These are phyloP conservation scores for Hypomyces perniciosus DNA, from an alignment of 2,329 filamentous ascomycete genomes.

Conservation along the genomic window DNA sequence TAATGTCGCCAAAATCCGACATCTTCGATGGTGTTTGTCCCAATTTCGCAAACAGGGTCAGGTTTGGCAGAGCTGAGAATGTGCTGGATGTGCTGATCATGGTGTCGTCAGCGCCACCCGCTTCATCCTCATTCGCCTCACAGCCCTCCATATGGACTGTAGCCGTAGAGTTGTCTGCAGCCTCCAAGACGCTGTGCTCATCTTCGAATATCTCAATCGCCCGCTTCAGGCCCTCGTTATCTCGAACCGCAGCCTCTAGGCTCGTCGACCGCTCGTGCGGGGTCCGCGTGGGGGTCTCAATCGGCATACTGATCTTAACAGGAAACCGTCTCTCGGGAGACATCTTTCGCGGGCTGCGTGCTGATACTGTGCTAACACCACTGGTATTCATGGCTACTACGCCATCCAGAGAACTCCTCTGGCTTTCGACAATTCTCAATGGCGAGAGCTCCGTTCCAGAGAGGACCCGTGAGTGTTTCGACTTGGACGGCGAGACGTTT, in stretches of 20 bases:
- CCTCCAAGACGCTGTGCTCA: constrained; percentile 28
- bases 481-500: constrained; percentile 42
- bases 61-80: constrained; percentile 83
- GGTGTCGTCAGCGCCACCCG: constrained; percentile 60
- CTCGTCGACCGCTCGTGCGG: constrained; percentile 36
- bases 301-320: constrained; percentile 45
- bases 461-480: constrained; percentile 49
- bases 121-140: constrained; percentile 27
- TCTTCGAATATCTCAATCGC: constrained; percentile 61
- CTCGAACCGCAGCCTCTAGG: constrained; percentile 47
- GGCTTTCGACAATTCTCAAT: constrained; percentile 47
- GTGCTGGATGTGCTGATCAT: constrained; percentile 78
- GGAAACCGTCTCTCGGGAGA: constrained; percentile 55
- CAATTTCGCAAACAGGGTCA: constrained; percentile 75
- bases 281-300: constrained; percentile 16
- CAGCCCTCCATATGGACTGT: constrained; percentile 24
- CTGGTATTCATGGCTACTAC: constrained; percentile 16
- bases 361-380: constrained; percentile 24
- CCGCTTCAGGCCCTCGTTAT: constrained; percentile 51
- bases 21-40: constrained; percentile 58
- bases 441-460: constrained; percentile 53
- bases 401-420: constrained; percentile 19
- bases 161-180: constrained; percentile 22
- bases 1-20: constrained; percentile 34
- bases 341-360: constrained; percentile 40